These are phyloP conservation scores for Dryas octopetala DNA, from an alignment of 306 rosid species.

Conservation along the genomic window DNA sequence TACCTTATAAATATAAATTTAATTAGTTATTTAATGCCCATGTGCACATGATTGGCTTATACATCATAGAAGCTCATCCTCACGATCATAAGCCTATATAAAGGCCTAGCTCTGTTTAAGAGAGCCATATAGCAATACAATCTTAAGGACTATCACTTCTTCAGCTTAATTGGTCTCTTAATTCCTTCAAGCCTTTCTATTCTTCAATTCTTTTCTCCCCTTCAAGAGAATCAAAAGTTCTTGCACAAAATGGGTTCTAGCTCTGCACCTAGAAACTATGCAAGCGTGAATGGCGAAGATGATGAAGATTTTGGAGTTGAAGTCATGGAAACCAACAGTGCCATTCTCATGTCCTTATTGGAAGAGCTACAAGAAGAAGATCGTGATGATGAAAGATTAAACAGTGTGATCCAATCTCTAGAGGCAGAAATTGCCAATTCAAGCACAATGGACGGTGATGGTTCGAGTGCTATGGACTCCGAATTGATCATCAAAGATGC, in stretches of 20 bases:
- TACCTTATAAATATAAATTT: too few relatives aligned
- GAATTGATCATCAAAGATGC: not conserved
- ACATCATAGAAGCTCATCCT: not conserved
- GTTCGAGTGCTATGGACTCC: not conserved
- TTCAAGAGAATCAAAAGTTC: not conserved
- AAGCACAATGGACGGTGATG: not conserved
- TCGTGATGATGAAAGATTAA: constrained; percentile 44
- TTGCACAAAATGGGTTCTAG: not conserved
- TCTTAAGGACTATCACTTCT: not conserved
- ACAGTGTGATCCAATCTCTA: constrained; percentile 49
- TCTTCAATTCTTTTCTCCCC: not conserved
- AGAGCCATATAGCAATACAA: not conserved
- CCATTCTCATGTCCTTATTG: constrained; percentile 41
- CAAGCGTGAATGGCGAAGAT: constrained; percentile 9
- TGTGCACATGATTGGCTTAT: not conserved
- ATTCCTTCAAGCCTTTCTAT: not conserved
- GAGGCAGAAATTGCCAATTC: constrained; percentile 45
- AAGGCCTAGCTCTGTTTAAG: not conserved
- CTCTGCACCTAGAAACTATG: not conserved
- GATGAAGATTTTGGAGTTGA: constrained; percentile 30
- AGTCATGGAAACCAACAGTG: constrained; percentile 31
- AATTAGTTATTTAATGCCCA: not conserved
- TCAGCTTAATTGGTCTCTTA: not conserved
- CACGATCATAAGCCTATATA: constrained; percentile 9
- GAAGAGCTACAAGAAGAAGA: constrained; percentile 48